phyloP scores from a whole-genome alignment of 176 grass and related monocot species.

The Dendrocalamus sinicus region DNA sequence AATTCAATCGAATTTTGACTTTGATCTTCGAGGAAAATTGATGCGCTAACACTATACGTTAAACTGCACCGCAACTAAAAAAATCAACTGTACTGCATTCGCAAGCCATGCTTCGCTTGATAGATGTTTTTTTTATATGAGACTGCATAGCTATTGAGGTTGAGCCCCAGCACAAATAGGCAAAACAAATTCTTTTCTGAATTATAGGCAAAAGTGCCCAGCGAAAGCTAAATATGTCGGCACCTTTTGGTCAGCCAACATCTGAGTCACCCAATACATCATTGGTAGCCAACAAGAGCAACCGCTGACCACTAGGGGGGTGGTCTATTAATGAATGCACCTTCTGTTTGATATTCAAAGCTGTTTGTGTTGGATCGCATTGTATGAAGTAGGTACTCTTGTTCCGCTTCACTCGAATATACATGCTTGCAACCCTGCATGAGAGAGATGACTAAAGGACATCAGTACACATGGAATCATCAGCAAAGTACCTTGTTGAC shows the following conservation, averaged over 20 bases:
- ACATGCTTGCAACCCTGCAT: constrained; percentile 71
- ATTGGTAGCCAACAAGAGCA: constrained; percentile 60
- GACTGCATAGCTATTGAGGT: too few species aligned
- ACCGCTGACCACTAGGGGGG: constrained; percentile 52
- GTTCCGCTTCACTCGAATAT: constrained; percentile 82
- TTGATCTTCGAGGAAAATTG: too few species aligned
- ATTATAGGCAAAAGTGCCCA: not conserved
- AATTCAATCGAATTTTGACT: too few species aligned
- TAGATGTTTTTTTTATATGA: too few species aligned
- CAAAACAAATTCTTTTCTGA: not conserved
- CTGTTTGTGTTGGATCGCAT: constrained; percentile 71
- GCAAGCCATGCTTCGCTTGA: too few species aligned
- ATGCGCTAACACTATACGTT: too few species aligned
- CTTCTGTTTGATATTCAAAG: constrained; percentile 77
- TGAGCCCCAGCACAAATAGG: too few species aligned
- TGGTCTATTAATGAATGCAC: constrained; percentile 62
- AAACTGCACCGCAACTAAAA: too few species aligned
- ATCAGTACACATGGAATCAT: not conserved
- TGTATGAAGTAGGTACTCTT: constrained; percentile 84
- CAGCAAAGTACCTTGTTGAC: not conserved
- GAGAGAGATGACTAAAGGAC: not conserved
- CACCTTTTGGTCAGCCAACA: constrained; percentile 57
- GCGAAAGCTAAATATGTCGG: not conserved
- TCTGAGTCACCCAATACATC: constrained; percentile 63
- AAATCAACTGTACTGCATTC: too few species aligned